Base-by-base conservation (phyloP, 1,284 basidiomycete genomes). In the Flammula alnicola region DNA sequence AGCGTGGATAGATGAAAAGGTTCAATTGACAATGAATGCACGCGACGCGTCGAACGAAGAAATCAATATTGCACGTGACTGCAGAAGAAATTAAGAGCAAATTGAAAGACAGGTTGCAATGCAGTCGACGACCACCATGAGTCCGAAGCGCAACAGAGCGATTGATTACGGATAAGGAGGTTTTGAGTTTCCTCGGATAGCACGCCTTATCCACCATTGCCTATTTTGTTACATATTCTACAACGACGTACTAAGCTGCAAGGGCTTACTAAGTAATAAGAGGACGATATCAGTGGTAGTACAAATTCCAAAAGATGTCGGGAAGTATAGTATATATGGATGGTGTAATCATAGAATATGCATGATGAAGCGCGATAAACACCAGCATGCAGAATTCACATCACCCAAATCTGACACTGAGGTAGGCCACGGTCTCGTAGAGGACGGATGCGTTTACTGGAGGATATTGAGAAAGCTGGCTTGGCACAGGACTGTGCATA, bases 291-390 rank as follows among this genome's bases (percentile, higher is more conserved):
- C 44, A 54, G 57, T 66, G 54, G 58, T 66, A 62, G 61, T 67
- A 67, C 61, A 65, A 55, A 63, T 68, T 66, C 62, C 66, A 63
- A 63, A 61, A 67, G 64, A 65, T 68, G 53, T 58, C 60, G 57
- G 59, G 57, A 62, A 61, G 61, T 58, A 64, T 57, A 64, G 56
- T 64, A 65, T 60, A 58, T 64, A 62, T 57, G 60, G 42, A 40
- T 52, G 44, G 40, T 55, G 52, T 38, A 37, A 39, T 49, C 53
- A 43, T 52, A 49, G 51, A 55, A 54, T 51, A 58, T 61, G 58
- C 52, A 51, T 50, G 51, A 55, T 42, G 47, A 47, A 45, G 48
- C 49, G 47, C 33, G 46, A 46, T 51, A 36, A 39, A 44, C 36
- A 52, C 47, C 38, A 45, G 32, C 23, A 31, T 33, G 19, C 23